Evolutionary conservation across 2,329 filamentous ascomycete genomes (phyloP).

Genomic region (Cercospora sesami): DNA sequence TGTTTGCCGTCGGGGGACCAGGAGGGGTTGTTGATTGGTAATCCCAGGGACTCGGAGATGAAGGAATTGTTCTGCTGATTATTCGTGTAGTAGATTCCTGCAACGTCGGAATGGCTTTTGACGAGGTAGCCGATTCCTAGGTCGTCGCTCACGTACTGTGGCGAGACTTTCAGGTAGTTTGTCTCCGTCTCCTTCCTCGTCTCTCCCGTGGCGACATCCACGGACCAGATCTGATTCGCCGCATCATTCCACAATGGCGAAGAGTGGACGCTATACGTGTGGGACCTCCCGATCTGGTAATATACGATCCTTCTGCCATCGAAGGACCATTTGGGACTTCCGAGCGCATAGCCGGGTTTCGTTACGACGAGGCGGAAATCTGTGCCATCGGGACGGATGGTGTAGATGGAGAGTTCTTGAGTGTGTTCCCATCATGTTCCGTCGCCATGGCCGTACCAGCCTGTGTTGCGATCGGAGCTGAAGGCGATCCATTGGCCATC

Average conservation of each 20-base stretch:
- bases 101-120: not conserved
- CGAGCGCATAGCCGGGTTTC: not conserved
- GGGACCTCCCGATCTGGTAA: constrained; percentile 4
- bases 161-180: not conserved
- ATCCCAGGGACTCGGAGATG: fast-evolving
- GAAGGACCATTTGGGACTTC: constrained; percentile 11
- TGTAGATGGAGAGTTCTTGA: constrained; percentile 18
- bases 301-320: constrained; percentile 12
- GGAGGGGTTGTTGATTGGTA: constrained; percentile 3
- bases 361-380: constrained; percentile 7
- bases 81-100: not conserved
- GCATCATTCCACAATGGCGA: not conserved
- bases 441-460: constrained; percentile 52
- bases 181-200: not conserved
- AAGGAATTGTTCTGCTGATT: not conserved
- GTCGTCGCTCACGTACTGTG: not conserved
- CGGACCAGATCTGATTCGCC: constrained; percentile 6
- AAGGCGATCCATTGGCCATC: constrained; percentile 19
- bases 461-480: constrained; percentile 33
- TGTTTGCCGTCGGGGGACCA: constrained; percentile 15
- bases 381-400: constrained; percentile 14
- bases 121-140: not conserved
- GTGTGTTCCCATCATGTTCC: constrained; percentile 14
- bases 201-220: constrained; percentile 12
- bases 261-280: constrained; percentile 7